Evolutionary conservation across 257 asterid genomes (phyloP).

Genomic region (Forsythia viridissima): DNA sequence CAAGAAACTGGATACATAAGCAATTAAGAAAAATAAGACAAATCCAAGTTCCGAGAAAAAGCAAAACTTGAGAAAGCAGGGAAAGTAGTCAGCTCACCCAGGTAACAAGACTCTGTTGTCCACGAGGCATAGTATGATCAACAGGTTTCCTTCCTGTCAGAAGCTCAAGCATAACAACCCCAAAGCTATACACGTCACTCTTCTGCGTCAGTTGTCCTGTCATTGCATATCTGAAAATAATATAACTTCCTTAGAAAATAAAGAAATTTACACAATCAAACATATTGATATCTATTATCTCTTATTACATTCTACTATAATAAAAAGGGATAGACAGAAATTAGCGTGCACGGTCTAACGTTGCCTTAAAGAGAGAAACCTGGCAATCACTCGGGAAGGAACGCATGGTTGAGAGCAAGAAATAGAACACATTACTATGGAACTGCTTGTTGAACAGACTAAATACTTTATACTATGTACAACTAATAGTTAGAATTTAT

Average conservation of each 20-base stretch:
- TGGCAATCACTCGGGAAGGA: neutral
- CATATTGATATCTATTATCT: neutral
- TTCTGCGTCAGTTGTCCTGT: constrained; percentile 92
- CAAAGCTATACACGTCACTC: constrained; percentile 92
- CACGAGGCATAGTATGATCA: constrained; percentile 94
- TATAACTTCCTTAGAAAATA: neutral
- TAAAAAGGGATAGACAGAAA: neutral
- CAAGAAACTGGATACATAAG: neutral
- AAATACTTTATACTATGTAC: neutral
- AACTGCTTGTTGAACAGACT: neutral
- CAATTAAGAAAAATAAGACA: neutral
- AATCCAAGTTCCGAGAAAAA: neutral
- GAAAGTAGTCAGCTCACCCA: constrained; percentile 55
- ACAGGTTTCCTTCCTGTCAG: constrained; percentile 93
- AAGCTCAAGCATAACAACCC: constrained; percentile 88
- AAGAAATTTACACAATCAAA: neutral
- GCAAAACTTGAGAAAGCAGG: constrained; percentile 1
- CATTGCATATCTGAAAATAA: constrained; percentile 76
- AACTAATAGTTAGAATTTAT: neutral
- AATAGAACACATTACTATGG: neutral
- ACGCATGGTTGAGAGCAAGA: constrained; percentile 3
- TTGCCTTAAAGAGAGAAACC: constrained; percentile 2
- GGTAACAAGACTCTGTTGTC: constrained; percentile 91
- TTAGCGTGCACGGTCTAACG: neutral
- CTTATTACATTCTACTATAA: neutral